Evolutionary conservation across 495 filamentous ascomycete genomes (phyloP).

Genomic region (Penicillium manginii): DNA sequence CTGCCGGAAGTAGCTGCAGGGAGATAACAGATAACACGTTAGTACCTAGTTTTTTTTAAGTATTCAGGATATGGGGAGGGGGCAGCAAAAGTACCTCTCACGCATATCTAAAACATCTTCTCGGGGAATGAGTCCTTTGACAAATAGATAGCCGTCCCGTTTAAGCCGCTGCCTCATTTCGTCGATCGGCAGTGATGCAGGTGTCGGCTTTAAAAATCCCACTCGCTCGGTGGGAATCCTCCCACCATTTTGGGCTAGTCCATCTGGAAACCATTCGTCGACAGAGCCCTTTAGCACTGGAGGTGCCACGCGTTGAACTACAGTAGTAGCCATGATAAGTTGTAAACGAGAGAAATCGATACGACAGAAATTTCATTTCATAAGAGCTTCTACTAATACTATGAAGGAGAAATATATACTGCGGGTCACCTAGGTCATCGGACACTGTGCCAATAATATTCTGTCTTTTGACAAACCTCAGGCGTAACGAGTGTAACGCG

Average conservation of each 20-base stretch:
- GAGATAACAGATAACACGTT: neutral
- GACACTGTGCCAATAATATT: neutral
- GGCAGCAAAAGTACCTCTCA: conserved; percentile 25
- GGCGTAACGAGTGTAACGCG: conserved; percentile 4
- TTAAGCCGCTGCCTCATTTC: conserved; percentile 47
- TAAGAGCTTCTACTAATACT: neutral
- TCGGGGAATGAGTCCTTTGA: conserved; percentile 55
- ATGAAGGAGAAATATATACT: neutral
- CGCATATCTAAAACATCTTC: conserved; percentile 53
- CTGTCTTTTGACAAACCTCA: neutral
- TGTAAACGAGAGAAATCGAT: neutral
- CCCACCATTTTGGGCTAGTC: conserved; percentile 32
- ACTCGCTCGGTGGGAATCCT: conserved; percentile 18
- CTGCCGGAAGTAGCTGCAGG: conserved; percentile 50
- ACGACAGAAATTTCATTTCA: neutral
- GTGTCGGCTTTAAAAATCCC: conserved; percentile 18
- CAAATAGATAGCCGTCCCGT: conserved; percentile 55
- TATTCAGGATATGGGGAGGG: neutral
- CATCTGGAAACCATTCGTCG: conserved; percentile 13
- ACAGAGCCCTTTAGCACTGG: conserved; percentile 8
- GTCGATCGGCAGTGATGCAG: conserved; percentile 17
- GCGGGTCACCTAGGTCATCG: conserved; percentile 1
- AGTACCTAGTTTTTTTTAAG: neutral
- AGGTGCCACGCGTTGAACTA: neutral
- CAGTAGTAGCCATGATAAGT: conserved; percentile 6